Evolutionary conservation across 805 yeast genomes (phyloP).

Genomic region (Kodamaea hsintzibuensis): DNA sequence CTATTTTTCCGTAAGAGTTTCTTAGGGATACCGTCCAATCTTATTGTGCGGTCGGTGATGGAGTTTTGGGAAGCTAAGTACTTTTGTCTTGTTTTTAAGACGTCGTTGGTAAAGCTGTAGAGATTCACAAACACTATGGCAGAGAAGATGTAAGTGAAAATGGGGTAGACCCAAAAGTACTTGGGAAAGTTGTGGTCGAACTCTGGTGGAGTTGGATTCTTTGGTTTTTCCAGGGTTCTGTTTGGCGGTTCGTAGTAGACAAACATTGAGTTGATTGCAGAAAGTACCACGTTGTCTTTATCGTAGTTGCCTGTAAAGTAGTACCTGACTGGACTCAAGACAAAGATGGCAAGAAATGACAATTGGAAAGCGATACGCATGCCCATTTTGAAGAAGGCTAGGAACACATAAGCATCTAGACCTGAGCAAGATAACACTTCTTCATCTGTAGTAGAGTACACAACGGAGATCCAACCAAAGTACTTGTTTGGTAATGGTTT

Average conservation of each 20-base stretch:
- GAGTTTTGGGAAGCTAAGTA: slow-evolving; percentile 61
- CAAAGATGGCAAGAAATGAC: slow-evolving; percentile 24
- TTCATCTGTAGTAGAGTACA: slow-evolving; percentile 25
- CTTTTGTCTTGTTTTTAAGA: slow-evolving; percentile 54
- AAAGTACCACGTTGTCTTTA: slow-evolving; percentile 30
- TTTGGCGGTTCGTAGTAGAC: slow-evolving; percentile 7
- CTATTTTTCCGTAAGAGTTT: slow-evolving; percentile 36
- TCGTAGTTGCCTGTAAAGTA: slow-evolving; percentile 46
- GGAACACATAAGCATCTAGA: slow-evolving; percentile 35
- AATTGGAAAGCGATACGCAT: slow-evolving; percentile 21
- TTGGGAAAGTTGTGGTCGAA: slow-evolving; percentile 38
- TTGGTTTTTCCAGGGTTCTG: slow-evolving; percentile 1
- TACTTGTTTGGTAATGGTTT: slow-evolving; percentile 42
- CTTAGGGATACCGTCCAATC: slow-evolving; percentile 55
- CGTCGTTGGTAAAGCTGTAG: slow-evolving; percentile 47
- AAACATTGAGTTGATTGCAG: slow-evolving; percentile 7
- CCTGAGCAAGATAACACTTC: slow-evolving; percentile 26
- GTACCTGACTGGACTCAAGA: slow-evolving; percentile 40
- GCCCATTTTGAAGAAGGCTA: slow-evolving; percentile 40
- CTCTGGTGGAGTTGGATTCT: slow-evolving; percentile 20
- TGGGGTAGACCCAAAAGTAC: slow-evolving; percentile 53
- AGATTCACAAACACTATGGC: slow-evolving; percentile 46
- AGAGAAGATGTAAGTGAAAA: slow-evolving; percentile 58
- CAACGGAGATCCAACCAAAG: slow-evolving; percentile 28
- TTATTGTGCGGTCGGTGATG: slow-evolving; percentile 59